Conservation (phyloP, 2,329 filamentous ascomycete species). For the Neonectria coccinea region DNA sequence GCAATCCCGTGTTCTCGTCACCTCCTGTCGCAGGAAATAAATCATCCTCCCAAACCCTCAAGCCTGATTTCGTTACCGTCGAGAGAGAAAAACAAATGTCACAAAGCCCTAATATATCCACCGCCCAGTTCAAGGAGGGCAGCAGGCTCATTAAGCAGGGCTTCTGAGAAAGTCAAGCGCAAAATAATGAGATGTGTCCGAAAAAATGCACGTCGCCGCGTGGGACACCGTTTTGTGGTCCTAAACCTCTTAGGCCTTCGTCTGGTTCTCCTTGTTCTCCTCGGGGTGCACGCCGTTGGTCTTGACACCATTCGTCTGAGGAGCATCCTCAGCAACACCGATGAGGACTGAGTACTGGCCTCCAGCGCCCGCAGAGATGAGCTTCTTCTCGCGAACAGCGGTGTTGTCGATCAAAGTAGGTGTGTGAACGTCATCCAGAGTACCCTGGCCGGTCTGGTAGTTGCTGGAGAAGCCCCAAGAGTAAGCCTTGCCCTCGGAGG, state of each 20-base stretch:
- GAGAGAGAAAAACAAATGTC: slow-evolving; percentile 16
- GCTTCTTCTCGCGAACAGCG: slow-evolving; percentile 78
- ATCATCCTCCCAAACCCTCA: slow-evolving; percentile 15
- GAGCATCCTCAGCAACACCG: slow-evolving; percentile 52
- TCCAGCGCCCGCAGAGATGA: slow-evolving; percentile 85
- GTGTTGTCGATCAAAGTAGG: slow-evolving; percentile 88
- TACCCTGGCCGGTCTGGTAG: slow-evolving; percentile 83
- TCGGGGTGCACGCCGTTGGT: slow-evolving; percentile 38
- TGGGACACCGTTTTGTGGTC: neutral
- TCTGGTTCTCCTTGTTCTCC: slow-evolving; percentile 33
- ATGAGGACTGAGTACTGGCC: slow-evolving; percentile 83
- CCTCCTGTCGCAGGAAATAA: neutral
- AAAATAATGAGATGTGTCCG: slow-evolving; percentile 17
- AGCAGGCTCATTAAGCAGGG: slow-evolving; percentile 24
- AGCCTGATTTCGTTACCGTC: slow-evolving; percentile 14
- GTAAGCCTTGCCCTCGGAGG: slow-evolving; percentile 76
- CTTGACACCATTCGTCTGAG: slow-evolving; percentile 48
- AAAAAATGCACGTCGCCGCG: slow-evolving; percentile 4
- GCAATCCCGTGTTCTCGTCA: slow-evolving; percentile 19
- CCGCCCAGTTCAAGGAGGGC: slow-evolving; percentile 2
- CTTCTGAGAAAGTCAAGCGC: slow-evolving; percentile 19
- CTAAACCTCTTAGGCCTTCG: slow-evolving; percentile 23
- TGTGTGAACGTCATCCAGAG: slow-evolving; percentile 80
- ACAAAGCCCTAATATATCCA: slow-evolving; percentile 10
- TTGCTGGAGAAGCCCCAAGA: slow-evolving; percentile 85